Evolutionary conservation across 2,329 filamentous ascomycete species (phyloP).

Genomic region (Fusarium pseudoanthophilum): DNA sequence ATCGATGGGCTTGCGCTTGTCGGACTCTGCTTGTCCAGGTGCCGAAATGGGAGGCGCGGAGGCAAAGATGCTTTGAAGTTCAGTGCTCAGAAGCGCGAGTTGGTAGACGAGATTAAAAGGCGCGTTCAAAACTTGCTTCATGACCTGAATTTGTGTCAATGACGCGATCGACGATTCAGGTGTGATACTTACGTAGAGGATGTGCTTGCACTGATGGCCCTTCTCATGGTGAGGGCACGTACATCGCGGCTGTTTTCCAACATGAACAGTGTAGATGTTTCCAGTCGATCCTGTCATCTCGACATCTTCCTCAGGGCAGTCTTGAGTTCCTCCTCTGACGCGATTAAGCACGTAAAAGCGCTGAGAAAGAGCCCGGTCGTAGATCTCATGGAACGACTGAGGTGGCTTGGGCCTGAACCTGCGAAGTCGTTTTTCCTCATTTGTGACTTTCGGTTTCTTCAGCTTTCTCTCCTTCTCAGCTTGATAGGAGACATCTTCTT

Average conservation of each 20-base stretch:
- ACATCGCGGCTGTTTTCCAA: conserved; percentile 63
- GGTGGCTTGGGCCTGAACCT: conserved; percentile 50
- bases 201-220: conserved; percentile 73
- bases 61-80: conserved; percentile 68
- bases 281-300: conserved; percentile 72
- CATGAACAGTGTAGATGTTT: conserved; percentile 70
- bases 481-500: background rate
- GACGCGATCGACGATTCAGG: fast-evolving
- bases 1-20: conserved; percentile 61
- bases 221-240: conserved; percentile 64
- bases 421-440: conserved; percentile 51
- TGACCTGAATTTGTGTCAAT: conserved; percentile 53
- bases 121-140: conserved; percentile 69
- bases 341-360: conserved; percentile 60
- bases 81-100: conserved; percentile 66
- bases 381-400: conserved; percentile 50
- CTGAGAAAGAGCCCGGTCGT: conserved; percentile 54
- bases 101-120: conserved; percentile 68
- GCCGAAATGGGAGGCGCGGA: conserved; percentile 62
- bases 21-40: conserved; percentile 41
- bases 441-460: conserved; percentile 14
- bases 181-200: conserved; percentile 61
- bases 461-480: conserved; percentile 18
- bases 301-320: conserved; percentile 62
- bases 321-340: conserved; percentile 47